phyloP scores from a whole-genome alignment of 768 basidiomycete species.

The Trametes elegans region DNA sequence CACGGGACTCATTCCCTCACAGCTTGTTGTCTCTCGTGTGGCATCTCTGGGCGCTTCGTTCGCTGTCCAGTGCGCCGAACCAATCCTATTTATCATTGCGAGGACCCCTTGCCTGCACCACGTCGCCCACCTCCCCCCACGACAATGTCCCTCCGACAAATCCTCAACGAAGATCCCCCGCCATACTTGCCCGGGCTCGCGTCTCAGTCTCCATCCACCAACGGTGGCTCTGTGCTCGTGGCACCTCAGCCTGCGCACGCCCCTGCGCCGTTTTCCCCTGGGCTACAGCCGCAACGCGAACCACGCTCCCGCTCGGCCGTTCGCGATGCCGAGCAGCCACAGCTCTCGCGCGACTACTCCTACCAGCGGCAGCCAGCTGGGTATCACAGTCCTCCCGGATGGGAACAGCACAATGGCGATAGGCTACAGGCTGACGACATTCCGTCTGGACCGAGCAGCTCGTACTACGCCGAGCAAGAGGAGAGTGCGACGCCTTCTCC shows the following conservation, averaged over 20 bases:
- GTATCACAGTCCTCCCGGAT: constrained; percentile 39
- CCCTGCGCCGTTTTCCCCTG: constrained; percentile 19
- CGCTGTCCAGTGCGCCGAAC: constrained; percentile 21
- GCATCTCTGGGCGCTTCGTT: constrained; percentile 19
- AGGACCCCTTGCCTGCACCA: constrained; percentile 12
- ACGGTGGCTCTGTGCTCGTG: constrained; percentile 15
- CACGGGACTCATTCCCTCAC: neutral
- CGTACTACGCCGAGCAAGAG: constrained; percentile 33
- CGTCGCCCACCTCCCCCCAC: constrained; percentile 12
- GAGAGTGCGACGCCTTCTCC: constrained; percentile 31
- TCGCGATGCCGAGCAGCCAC: constrained; percentile 28
- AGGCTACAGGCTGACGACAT: constrained; percentile 38
- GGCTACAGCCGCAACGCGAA: constrained; percentile 16
- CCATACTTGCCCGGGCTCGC: constrained; percentile 30
- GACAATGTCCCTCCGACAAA: constrained; percentile 73
- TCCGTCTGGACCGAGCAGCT: constrained; percentile 37
- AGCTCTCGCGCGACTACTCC: constrained; percentile 32
- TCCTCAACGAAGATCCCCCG: constrained; percentile 68
- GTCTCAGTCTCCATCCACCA: constrained; percentile 32
- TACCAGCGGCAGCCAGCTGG: constrained; percentile 40
- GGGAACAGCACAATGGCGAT: constrained; percentile 39
- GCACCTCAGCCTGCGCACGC: constrained; percentile 25
- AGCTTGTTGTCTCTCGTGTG: constrained; percentile 19
- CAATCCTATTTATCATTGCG: constrained; percentile 20
- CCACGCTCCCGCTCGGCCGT: constrained; percentile 23